A percentile compares a stretch with the other conserved stretches of the same genome.
Evolutionary conservation across 225 moss, liverwort and hornwort species (phyloP).

Genomic region (Pseudisothecium myosuroides): DNA sequence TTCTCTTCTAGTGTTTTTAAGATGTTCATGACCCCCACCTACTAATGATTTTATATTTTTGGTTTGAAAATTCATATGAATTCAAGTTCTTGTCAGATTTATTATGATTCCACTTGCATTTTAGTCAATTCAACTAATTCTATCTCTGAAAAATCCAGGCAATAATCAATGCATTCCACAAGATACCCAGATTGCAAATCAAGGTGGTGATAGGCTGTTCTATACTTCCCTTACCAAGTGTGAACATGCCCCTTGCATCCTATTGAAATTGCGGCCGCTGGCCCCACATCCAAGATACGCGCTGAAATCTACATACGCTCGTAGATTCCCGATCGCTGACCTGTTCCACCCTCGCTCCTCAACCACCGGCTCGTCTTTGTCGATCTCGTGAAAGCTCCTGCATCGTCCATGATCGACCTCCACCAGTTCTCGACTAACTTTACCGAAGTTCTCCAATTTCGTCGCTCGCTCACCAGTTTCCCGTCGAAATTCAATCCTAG

Average conservation of each 20-base stretch:
- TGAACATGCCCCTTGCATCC: background rate
- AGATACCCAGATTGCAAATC: too few relatives aligned
- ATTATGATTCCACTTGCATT: too few relatives aligned
- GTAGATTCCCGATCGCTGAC: background rate
- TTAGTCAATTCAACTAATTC: too few relatives aligned
- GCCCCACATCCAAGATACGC: background rate
- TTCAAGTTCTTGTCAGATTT: too few relatives aligned
- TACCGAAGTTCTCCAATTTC: background rate
- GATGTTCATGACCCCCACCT: too few relatives aligned
- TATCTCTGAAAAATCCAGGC: too few relatives aligned
- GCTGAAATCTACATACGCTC: accelerated
- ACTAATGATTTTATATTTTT: too few relatives aligned
- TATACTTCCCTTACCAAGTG: background rate
- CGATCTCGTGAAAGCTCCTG: background rate
- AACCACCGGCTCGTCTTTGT: background rate
- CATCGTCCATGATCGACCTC: background rate
- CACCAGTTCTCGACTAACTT: background rate
- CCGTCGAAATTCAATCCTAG: background rate
- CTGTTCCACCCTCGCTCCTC: background rate
- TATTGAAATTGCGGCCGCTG: background rate
- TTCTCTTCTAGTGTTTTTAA: too few relatives aligned
- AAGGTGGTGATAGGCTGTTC: too few relatives aligned
- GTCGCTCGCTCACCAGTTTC: background rate
- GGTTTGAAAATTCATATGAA: too few relatives aligned
- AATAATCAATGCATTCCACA: too few relatives aligned